Evolutionary conservation across 2,329 filamentous ascomycete genomes (phyloP).

Genomic region (Fusarium sp.): DNA sequence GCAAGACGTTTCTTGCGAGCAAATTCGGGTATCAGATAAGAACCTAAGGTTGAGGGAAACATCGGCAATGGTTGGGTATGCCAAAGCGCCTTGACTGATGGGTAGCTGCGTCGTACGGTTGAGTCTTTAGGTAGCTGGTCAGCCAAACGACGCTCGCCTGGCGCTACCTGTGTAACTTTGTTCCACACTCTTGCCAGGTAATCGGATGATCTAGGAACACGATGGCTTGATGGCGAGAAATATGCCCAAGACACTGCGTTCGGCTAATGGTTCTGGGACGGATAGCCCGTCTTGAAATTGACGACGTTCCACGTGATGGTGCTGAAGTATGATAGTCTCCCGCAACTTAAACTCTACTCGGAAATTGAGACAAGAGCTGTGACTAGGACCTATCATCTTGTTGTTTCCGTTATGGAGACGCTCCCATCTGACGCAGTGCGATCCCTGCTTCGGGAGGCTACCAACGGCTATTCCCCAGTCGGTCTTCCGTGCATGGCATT

Average conservation of each 20-base stretch:
- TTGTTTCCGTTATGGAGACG: not conserved
- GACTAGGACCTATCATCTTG: not conserved
- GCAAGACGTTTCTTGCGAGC: not conserved
- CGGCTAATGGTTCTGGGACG: slow-evolving; percentile 8
- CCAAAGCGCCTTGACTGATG: slow-evolving; percentile 3
- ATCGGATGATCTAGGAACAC: slow-evolving; percentile 2
- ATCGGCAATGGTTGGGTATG: not conserved
- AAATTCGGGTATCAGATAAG: not conserved
- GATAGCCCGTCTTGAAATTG: not conserved
- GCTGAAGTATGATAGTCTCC: not conserved
- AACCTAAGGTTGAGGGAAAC: not conserved
- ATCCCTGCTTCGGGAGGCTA: slow-evolving; percentile 10
- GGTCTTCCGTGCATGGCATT: not conserved
- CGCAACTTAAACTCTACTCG: slow-evolving; percentile 7
- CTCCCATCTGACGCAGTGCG: not conserved
- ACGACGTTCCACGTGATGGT: slow-evolving; percentile 15
- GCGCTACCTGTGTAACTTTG: slow-evolving; percentile 26
- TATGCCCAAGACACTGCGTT: slow-evolving; percentile 15
- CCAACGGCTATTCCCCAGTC: slow-evolving; percentile 8
- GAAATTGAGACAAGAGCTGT: not conserved
- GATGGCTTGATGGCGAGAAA: not conserved
- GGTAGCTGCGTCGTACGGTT: slow-evolving; percentile 15
- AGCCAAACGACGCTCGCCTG: slow-evolving; percentile 19
- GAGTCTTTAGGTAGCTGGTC: slow-evolving; percentile 10
- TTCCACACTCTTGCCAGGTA: slow-evolving; percentile 26